Evolutionary conservation across 176 grass and related monocot species (phyloP), one percentile per base, ranked within the genome.

Genomic region (Dactylis glomerata): DNA sequence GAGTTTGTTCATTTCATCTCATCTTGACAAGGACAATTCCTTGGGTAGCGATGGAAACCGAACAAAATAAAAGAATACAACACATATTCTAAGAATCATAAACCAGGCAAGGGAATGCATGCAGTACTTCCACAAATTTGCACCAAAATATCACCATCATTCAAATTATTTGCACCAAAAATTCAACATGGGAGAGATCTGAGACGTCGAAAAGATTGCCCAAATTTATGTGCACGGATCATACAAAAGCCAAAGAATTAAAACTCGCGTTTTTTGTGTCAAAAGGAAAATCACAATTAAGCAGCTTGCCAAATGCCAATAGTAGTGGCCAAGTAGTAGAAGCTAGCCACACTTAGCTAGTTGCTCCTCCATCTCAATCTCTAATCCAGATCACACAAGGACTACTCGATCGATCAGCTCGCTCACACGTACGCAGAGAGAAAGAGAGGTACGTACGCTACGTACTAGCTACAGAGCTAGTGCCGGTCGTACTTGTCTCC

Each of bases 401-500:
- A 34, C 30, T 28, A 49, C 15, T 73, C 28, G 61, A 64, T 64
- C 28, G 14, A 32, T 64, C 70, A 47, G 42, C 70, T 30, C 72
- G 38, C 83, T 78, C 63, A 71, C 28, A 47, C 12, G 3, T 64
- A 64, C 61, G 30, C 78, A 49, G 9, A 80, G 12, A 72, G 22
- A 30, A 9, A 37, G 54, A 68, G 58, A 56, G 30, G 73, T 55
- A 13, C 23, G 36, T 78, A 31, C 47, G 75, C 42, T 81, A 67
- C 15, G 17, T 52, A 28, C 51, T 57, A 61, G 59, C 26, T 8
- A 34, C 30, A 63, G 61, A 63, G 61, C 83, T 89, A 91, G 61
- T 91, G 89, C 68, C 51, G 75, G 24, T 67, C 69, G 76, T 84
- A 84, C 81, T 84, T 84, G 41, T 91, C 88, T 8, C 84, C 89